These are phyloP conservation scores for Castanea mollissima DNA, from an alignment of 306 rosid genomes.

Conservation along the genomic window DNA sequence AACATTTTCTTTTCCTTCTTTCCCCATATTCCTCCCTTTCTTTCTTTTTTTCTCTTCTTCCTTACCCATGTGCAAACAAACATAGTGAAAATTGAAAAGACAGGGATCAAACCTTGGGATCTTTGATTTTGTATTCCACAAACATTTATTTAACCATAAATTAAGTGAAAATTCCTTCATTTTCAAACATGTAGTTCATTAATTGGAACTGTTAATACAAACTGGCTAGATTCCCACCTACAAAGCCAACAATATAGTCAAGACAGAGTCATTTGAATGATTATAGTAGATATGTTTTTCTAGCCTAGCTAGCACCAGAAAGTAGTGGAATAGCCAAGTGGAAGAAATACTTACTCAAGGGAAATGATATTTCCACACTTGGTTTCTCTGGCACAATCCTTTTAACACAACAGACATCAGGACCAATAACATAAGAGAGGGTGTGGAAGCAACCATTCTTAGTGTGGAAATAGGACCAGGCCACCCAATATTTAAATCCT, in stretches of 20 bases:
- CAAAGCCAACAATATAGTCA: slow-evolving; percentile 8
- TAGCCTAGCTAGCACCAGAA: not conserved
- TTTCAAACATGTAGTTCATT: slow-evolving; percentile 17
- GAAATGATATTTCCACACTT: too few species aligned
- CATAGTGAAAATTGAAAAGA: too few species aligned
- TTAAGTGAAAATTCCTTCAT: not conserved
- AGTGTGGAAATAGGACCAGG: too few species aligned
- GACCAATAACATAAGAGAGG: too few species aligned
- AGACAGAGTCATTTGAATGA: slow-evolving; percentile 2
- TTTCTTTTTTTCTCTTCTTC: too few species aligned
- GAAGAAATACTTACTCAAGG: too few species aligned
- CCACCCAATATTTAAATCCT: not conserved
- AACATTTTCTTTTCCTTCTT: too few species aligned
- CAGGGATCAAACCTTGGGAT: not conserved
- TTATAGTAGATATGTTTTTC: not conserved
- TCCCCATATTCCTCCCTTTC: too few species aligned
- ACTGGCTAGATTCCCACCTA: not conserved
- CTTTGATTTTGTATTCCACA: not conserved
- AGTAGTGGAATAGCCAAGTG: not conserved
- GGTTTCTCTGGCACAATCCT: too few species aligned
- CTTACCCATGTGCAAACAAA: too few species aligned
- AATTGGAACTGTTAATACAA: slow-evolving; percentile 9
- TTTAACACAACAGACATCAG: too few species aligned
- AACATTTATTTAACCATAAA: not conserved
- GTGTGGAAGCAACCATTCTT: too few species aligned